Conservation (phyloP, 148 eudicot genomes). For the Persicaria maculosa region DNA sequence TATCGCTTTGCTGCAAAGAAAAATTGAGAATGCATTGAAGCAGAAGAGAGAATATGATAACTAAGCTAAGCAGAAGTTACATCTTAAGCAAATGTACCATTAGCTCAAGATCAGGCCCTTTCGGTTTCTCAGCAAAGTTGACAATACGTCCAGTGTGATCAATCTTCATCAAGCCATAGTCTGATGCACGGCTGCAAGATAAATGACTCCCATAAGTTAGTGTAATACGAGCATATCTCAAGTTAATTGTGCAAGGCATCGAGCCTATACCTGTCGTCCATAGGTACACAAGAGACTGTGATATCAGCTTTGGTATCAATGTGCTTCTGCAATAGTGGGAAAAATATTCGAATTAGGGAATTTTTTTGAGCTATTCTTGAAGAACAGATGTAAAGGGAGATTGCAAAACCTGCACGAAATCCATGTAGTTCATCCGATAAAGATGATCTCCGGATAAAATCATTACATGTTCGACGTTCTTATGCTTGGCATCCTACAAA, state of each 20-base stretch:
- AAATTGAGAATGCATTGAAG: neutral
- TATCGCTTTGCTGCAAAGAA: constrained; percentile 58
- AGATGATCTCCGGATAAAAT: constrained; percentile 88
- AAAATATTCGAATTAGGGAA: neutral
- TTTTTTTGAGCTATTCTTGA: neutral
- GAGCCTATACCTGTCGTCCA: constrained; percentile 64
- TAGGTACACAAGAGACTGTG: constrained; percentile 92
- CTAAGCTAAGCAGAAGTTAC: neutral
- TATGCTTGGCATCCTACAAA: constrained; percentile 61
- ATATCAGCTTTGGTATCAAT: constrained; percentile 81
- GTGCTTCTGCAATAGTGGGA: constrained; percentile 53
- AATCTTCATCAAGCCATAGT: constrained; percentile 58
- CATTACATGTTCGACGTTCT: constrained; percentile 59
- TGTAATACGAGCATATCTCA: neutral
- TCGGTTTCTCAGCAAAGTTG: constrained; percentile 84
- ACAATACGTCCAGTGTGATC: constrained; percentile 60
- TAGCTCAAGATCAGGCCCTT: constrained; percentile 56
- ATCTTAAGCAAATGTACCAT: constrained; percentile 39
- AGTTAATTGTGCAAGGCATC: neutral
- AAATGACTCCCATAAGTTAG: constrained; percentile 3
- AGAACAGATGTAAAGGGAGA: neutral
- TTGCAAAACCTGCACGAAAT: constrained; percentile 55
- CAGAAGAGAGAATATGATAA: neutral
- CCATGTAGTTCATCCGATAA: constrained; percentile 86
- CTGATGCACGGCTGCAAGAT: constrained; percentile 46